These are phyloP conservation scores for Bacidia gigantensis DNA, from an alignment of 495 filamentous ascomycete species.

Conservation along the genomic window DNA sequence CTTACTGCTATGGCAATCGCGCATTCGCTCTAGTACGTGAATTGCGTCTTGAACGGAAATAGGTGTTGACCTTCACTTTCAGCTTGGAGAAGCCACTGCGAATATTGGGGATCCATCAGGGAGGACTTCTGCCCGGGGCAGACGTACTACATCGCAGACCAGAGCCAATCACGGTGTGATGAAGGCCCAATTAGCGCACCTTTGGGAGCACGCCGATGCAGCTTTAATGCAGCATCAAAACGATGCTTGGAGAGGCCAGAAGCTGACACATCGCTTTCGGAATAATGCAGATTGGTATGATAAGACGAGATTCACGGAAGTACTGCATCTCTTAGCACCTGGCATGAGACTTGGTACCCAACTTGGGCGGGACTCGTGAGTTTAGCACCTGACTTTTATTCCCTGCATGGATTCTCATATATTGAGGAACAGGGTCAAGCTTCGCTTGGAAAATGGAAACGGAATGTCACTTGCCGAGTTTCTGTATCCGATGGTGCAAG, in stretches of 20 bases:
- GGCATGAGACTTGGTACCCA: conserved; percentile 68
- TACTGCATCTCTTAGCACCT: conserved; percentile 56
- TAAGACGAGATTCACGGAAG: conserved; percentile 49
- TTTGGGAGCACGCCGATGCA: conserved; percentile 58
- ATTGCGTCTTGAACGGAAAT: background rate
- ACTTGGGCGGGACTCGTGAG: conserved; percentile 81
- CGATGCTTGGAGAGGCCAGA: conserved; percentile 37
- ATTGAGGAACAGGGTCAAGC: conserved; percentile 57
- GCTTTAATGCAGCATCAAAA: background rate
- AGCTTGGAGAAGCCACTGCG: conserved; percentile 75
- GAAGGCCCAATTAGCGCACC: conserved; percentile 62
- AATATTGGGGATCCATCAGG: conserved; percentile 82
- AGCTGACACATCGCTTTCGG: too few relatives aligned
- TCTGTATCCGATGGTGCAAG: conserved; percentile 81
- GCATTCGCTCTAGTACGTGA: conserved; percentile 51
- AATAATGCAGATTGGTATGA: conserved; percentile 82
- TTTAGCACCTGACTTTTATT: conserved; percentile 15
- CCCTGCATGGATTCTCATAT: too few relatives aligned
- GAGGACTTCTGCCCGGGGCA: conserved; percentile 51
- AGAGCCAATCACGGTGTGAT: conserved; percentile 62
- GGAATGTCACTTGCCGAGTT: conserved; percentile 95
- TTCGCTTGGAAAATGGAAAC: conserved; percentile 60
- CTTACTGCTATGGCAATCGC: conserved; percentile 70
- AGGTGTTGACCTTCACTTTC: conserved; percentile 5
- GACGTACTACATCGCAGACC: conserved; percentile 37